Percentiles rank a stretch among this genome's conserved stretches.
Evolutionary conservation across 1,284 basidiomycete species (phyloP).

Genomic region (Rhodotorula glutinis): DNA sequence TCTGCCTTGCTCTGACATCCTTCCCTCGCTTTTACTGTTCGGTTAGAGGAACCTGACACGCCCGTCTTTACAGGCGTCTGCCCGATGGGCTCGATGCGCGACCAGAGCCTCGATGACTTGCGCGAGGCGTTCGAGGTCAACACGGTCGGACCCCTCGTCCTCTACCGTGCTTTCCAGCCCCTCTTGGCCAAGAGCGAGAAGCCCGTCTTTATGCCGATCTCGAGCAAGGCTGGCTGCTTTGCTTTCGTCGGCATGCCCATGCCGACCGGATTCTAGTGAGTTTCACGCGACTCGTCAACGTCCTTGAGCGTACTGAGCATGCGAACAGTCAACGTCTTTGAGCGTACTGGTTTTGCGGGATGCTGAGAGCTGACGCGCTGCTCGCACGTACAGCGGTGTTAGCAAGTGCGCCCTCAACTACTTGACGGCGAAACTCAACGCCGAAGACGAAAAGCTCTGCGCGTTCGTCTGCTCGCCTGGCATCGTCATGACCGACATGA

Average conservation of each 20-base stretch:
- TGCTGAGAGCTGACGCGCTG: too few species aligned
- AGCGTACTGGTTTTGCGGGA: too few species aligned
- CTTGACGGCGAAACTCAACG: neutral
- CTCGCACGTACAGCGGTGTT: neutral
- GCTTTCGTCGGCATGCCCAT: neutral
- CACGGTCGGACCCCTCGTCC: slow-evolving; percentile 16
- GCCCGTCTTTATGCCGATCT: slow-evolving; percentile 23
- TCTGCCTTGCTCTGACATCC: too few species aligned
- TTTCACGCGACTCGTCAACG: too few species aligned
- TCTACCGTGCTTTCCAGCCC: slow-evolving; percentile 12
- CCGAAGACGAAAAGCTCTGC: slow-evolving; percentile 1
- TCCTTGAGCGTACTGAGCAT: too few species aligned
- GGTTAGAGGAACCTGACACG: too few species aligned
- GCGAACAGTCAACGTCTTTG: too few species aligned
- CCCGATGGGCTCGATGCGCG: neutral
- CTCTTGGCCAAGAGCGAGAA: slow-evolving; percentile 10
- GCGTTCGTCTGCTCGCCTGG: slow-evolving; percentile 6
- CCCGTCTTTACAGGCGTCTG: neutral
- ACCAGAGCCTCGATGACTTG: neutral
- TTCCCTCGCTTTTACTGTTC: too few species aligned
- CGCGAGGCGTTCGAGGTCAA: slow-evolving; percentile 18
- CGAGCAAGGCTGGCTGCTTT: slow-evolving; percentile 7
- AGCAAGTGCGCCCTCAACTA: slow-evolving; percentile 19
- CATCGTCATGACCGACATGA: slow-evolving; percentile 17
- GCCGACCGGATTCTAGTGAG: neutral